A percentile compares a stretch with the other conserved stretches of the same genome.
These are phyloP conservation scores for Raddia distichophylla DNA, from an alignment of 176 grass and related monocot species.

Conservation along the genomic window DNA sequence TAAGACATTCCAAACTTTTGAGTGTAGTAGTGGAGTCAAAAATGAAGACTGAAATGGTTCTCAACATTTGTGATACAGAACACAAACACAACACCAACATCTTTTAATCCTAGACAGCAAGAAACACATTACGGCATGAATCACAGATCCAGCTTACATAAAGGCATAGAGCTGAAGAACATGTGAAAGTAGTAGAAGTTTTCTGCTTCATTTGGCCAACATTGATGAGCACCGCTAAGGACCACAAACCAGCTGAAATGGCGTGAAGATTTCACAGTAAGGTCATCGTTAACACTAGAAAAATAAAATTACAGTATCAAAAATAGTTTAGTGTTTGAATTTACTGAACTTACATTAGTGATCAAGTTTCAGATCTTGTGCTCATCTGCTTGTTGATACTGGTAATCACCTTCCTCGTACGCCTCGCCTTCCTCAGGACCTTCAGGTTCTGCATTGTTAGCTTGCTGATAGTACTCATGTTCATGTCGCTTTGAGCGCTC, in stretches of 20 bases:
- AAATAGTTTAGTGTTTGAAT: neutral
- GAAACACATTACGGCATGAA: neutral
- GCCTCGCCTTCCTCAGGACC: slow-evolving; percentile 90
- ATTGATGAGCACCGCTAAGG: neutral
- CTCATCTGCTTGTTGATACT: slow-evolving; percentile 53
- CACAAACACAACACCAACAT: slow-evolving; percentile 24
- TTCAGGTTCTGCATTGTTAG: slow-evolving; percentile 55
- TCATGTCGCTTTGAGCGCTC: slow-evolving; percentile 53
- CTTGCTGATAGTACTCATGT: slow-evolving; percentile 50
- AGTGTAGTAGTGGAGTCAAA: neutral
- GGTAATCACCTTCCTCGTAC: slow-evolving; percentile 82
- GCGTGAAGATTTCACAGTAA: neutral
- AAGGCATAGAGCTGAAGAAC: neutral
- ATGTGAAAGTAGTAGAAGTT: neutral
- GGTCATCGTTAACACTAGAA: neutral
- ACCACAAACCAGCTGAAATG: slow-evolving; percentile 33
- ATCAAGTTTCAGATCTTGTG: slow-evolving; percentile 40
- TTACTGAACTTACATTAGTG: slow-evolving; percentile 2
- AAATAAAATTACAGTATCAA: neutral
- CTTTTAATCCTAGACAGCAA: neutral
- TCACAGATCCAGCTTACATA: neutral
- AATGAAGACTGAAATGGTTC: neutral
- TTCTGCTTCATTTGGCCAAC: neutral
- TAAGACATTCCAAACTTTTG: neutral
- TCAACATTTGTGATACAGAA: neutral